These are phyloP conservation scores for Eucalyptus erythrocorys DNA, from an alignment of 345 rosid genomes.

Conservation along the genomic window DNA sequence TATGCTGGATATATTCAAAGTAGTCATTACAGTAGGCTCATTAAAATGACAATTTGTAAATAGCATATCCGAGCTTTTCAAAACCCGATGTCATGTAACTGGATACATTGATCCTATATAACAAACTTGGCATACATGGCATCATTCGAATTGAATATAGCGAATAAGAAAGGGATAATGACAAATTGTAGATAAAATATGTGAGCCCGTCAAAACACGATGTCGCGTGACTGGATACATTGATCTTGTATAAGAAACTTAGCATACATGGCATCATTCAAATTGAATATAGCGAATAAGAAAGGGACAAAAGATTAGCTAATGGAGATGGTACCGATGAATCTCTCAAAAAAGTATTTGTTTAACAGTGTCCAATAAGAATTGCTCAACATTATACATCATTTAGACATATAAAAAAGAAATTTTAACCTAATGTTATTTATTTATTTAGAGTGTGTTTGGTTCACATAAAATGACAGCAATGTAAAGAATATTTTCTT, in stretches of 20 bases:
- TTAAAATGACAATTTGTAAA: neutral
- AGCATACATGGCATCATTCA: neutral
- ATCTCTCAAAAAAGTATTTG: neutral
- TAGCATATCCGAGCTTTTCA: rapidly evolving
- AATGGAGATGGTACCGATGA: neutral
- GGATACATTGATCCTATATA: neutral
- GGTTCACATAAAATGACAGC: neutral
- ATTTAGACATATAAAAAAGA: neutral
- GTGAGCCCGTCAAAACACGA: neutral
- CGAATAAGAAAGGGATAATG: neutral
- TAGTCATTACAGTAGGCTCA: neutral
- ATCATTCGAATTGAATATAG: neutral
- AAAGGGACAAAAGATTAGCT: neutral
- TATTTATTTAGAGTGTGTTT: neutral
- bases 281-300: neutral
- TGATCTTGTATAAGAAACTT: neutral
- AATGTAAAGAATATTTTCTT: neutral
- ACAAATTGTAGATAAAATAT: too few species aligned
- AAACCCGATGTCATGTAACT: neutral
- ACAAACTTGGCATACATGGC: neutral
- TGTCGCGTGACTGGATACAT: neutral
- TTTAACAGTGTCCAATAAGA: neutral
- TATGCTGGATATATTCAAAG: neutral
- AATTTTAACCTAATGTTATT: neutral
- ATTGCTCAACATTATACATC: neutral